phyloP scores from a whole-genome alignment of 140 eudicot species.

The Bidens hawaiensis region DNA sequence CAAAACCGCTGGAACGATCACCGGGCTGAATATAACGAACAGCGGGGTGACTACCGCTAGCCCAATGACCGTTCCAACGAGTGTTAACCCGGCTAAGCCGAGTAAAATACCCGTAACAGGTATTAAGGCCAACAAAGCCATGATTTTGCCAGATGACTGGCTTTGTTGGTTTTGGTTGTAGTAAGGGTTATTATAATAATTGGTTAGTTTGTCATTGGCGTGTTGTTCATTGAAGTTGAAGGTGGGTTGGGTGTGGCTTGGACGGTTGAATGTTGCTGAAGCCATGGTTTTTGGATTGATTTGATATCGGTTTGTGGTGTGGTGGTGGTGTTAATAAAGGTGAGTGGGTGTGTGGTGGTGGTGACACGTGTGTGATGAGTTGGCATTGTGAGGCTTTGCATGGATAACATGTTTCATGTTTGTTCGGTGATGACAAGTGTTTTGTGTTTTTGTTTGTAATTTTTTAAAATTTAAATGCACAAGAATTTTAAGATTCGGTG shows the following conservation, averaged over 20 bases:
- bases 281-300: too few relatives aligned
- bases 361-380: constrained; percentile 45
- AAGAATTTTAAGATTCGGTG: too few relatives aligned
- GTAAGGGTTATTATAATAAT: too few relatives aligned
- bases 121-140: constrained; percentile 43
- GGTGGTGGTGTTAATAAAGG: constrained; percentile 27
- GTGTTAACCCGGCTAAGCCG: constrained; percentile 59
- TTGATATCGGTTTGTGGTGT: background rate
- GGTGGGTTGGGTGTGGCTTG: constrained; percentile 26
- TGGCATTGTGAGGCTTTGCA: constrained; percentile 36
- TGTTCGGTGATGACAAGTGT: too few relatives aligned
- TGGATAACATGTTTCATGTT: constrained; percentile 40
- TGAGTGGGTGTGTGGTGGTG: background rate
- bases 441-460: too few relatives aligned
- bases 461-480: too few relatives aligned
- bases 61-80: constrained; percentile 55
- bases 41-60: constrained; percentile 67
- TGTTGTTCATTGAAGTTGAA: constrained; percentile 15
- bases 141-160: constrained; percentile 33
- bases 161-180: constrained; percentile 12
- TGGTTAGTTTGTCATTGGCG: background rate
- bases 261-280: constrained; percentile 24
- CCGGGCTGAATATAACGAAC: constrained; percentile 74
- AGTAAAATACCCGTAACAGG: constrained; percentile 44
- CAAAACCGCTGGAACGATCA: constrained; percentile 70